These are phyloP conservation scores for Zhuliangozyma blackwelliae DNA, from an alignment of 1,139 yeast genomes.

Conservation along the genomic window DNA sequence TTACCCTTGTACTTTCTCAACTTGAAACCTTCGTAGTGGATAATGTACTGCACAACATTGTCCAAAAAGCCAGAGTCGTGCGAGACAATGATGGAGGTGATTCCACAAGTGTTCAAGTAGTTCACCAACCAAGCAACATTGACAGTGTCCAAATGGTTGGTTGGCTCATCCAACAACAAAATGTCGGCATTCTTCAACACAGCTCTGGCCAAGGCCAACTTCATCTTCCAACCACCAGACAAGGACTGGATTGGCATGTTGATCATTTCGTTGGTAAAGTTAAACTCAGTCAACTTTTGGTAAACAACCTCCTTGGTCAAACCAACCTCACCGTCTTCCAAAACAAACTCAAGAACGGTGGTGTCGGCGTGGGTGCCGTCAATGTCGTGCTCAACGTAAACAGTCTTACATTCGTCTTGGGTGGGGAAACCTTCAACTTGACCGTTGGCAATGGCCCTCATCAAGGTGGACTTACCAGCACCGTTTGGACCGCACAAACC, in stretches of 20 bases:
- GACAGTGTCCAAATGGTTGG: slow-evolving; percentile 99
- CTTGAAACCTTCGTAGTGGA: slow-evolving; percentile 99
- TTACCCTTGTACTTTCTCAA: slow-evolving; percentile 99
- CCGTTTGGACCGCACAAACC: slow-evolving; percentile 99
- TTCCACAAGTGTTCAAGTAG: slow-evolving; percentile 98
- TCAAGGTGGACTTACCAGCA: slow-evolving; percentile 99
- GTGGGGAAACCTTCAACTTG: slow-evolving; percentile 99
- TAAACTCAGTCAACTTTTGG: slow-evolving; percentile 78
- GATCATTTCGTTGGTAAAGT: slow-evolving; percentile 89
- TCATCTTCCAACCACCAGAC: slow-evolving; percentile 99
- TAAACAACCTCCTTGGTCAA: slow-evolving; percentile 62
- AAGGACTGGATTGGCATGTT: slow-evolving; percentile 90
- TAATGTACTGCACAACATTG: slow-evolving; percentile 94
- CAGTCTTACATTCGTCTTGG: slow-evolving; percentile 97
- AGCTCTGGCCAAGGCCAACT: slow-evolving; percentile 98
- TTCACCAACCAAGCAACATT: slow-evolving; percentile 99
- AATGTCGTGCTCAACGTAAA: slow-evolving; percentile 98
- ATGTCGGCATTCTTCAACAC: slow-evolving; percentile 98
- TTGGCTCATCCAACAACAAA: slow-evolving; percentile 98
- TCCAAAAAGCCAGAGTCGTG: slow-evolving; percentile 99
- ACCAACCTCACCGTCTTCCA: slow-evolving; percentile 78
- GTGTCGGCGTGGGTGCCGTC: slow-evolving; percentile 98
- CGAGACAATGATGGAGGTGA: slow-evolving; percentile 96
- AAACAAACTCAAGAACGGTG: slow-evolving; percentile 85
- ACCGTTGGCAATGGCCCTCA: slow-evolving; percentile 99